These are phyloP conservation scores for Nemania bipapillata DNA, from an alignment of 2,329 filamentous ascomycete species.

Conservation along the genomic window DNA sequence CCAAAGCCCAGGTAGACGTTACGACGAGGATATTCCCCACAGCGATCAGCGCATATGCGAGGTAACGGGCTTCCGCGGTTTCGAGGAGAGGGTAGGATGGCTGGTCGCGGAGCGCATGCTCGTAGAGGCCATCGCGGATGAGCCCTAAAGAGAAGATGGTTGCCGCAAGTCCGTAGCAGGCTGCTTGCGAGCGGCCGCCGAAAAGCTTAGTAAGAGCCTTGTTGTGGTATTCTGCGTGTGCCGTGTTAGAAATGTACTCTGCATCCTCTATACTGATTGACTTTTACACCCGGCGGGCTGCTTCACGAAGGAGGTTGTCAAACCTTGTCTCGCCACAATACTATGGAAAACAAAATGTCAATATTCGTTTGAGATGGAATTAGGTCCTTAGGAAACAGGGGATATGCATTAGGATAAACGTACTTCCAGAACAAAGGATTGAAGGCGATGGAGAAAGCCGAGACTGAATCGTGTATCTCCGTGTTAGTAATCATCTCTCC, in stretches of 20 bases:
- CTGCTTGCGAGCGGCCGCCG: slow-evolving; percentile 77
- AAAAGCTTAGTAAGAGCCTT: slow-evolving; percentile 89
- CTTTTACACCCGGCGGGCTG: slow-evolving; percentile 33
- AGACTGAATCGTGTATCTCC: slow-evolving; percentile 65
- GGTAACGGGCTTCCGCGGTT: slow-evolving; percentile 66
- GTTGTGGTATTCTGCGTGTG: slow-evolving; percentile 85
- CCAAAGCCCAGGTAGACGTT: slow-evolving; percentile 88
- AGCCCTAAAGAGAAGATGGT: slow-evolving; percentile 94
- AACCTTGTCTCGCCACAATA: slow-evolving; percentile 84
- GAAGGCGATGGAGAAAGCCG: slow-evolving; percentile 84
- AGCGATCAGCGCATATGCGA: slow-evolving; percentile 77
- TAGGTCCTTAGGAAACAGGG: neutral
- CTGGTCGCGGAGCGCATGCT: slow-evolving; percentile 79
- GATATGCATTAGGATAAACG: slow-evolving; percentile 55
- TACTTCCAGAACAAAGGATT: slow-evolving; percentile 99
- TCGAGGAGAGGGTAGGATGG: slow-evolving; percentile 80
- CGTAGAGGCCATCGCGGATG: slow-evolving; percentile 87
- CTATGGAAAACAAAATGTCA: slow-evolving; percentile 59
- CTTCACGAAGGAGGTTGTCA: slow-evolving; percentile 40
- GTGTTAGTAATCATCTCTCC: slow-evolving; percentile 34
- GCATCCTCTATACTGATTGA: too few species aligned
- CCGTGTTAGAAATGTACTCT: slow-evolving; percentile 35
- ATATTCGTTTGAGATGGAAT: slow-evolving; percentile 4
- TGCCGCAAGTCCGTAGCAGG: slow-evolving; percentile 88
- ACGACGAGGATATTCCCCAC: slow-evolving; percentile 86